Conservation (phyloP, 148 eudicot species). For the Beta vulgaris region DNA sequence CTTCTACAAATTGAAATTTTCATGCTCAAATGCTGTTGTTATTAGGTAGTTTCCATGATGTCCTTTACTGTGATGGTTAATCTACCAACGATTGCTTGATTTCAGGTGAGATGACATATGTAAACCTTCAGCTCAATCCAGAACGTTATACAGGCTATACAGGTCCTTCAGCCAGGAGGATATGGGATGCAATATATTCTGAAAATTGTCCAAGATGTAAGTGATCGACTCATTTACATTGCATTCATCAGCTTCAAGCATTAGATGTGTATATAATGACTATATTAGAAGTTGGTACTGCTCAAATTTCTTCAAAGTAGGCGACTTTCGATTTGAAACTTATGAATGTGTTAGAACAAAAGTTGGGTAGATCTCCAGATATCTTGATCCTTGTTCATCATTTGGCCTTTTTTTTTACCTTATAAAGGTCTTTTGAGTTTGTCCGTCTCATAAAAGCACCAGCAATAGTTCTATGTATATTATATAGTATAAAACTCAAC, state of each 20-base stretch:
- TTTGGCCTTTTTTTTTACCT: not conserved
- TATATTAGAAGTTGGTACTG: not conserved
- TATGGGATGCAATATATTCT: slow-evolving; percentile 93
- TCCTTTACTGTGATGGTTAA: not conserved
- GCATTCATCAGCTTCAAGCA: not conserved
- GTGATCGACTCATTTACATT: slow-evolving; percentile 20
- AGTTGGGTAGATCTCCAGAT: no score
- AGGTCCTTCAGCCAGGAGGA: slow-evolving; percentile 92
- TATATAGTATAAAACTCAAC: no score
- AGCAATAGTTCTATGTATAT: not conserved
- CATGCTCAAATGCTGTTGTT: not conserved
- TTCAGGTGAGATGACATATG: slow-evolving; percentile 98
- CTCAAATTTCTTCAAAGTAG: not conserved
- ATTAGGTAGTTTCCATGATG: not conserved
- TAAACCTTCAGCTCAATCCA: slow-evolving; percentile 82
- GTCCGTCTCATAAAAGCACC: not conserved
- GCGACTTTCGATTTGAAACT: not conserved
- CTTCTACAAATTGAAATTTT: not conserved
- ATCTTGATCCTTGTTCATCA: not conserved
- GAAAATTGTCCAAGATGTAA: slow-evolving; percentile 95
- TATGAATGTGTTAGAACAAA: not conserved
- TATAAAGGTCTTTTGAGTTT: not conserved
- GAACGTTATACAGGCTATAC: slow-evolving; percentile 89
- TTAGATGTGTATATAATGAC: not conserved
- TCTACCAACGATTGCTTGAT: slow-evolving; percentile 12